These are phyloP conservation scores for Platanus orientalis DNA, from an alignment of 164 flowering plant species.

Conservation along the genomic window DNA sequence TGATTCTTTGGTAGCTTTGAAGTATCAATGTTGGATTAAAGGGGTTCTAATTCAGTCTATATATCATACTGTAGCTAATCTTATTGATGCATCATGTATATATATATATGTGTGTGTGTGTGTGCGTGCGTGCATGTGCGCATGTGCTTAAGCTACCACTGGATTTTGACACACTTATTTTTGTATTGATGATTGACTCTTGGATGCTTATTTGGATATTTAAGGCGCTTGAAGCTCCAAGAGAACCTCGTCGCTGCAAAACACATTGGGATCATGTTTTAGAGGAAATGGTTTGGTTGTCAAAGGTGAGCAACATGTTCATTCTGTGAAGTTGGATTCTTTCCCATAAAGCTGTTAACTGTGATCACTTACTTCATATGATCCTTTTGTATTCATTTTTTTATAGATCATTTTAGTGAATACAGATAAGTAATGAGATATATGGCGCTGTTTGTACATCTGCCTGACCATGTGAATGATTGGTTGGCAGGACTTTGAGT, in stretches of 20 bases:
- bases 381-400: not conserved
- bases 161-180: not conserved
- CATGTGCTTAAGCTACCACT: no score
- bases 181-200: not conserved
- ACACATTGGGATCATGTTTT: slow-evolving; percentile 99
- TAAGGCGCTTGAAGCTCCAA: slow-evolving; percentile 90
- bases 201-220: slow-evolving; percentile 2
- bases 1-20: no score
- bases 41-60: no score
- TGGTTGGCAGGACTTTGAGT: slow-evolving; percentile 82
- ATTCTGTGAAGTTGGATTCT: not conserved
- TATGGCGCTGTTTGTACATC: slow-evolving; percentile 1
- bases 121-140: no score
- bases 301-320: slow-evolving; percentile 55
- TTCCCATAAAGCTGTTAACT: not conserved
- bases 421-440: not conserved
- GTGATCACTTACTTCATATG: not conserved
- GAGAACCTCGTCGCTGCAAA: slow-evolving; percentile 88
- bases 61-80: no score
- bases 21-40: no score
- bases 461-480: slow-evolving; percentile 5
- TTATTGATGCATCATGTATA: no score
- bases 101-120: no score
- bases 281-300: slow-evolving; percentile 98
- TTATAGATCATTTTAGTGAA: no score